phyloP scores from a whole-genome alignment of 2,329 filamentous ascomycete species.

The Penicillium sp. region DNA sequence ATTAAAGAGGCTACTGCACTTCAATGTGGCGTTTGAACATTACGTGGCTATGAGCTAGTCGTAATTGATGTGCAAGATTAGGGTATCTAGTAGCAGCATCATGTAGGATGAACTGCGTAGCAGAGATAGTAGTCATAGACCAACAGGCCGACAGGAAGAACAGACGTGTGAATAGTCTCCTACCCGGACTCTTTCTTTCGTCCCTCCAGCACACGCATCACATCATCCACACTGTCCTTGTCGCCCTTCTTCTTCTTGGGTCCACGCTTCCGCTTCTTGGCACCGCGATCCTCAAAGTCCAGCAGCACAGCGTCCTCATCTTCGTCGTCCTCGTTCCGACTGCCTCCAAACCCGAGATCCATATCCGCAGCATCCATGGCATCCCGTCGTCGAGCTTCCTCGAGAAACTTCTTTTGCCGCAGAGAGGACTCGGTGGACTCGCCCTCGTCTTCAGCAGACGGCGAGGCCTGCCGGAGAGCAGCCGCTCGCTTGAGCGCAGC shows the following conservation, averaged over 20 bases:
- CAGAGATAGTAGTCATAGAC: background rate
- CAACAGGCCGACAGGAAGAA: background rate
- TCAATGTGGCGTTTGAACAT: no score
- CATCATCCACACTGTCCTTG: slow-evolving; percentile 71
- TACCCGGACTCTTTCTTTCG: slow-evolving; percentile 43
- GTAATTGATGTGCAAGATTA: background rate
- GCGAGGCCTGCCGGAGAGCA: slow-evolving; percentile 54
- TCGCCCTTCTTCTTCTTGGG: slow-evolving; percentile 54
- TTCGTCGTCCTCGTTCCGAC: slow-evolving; percentile 82
- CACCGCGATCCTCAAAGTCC: slow-evolving; percentile 44
- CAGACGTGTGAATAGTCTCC: background rate
- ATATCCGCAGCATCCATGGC: slow-evolving; percentile 86
- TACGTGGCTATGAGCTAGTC: background rate
- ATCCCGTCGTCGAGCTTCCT: slow-evolving; percentile 55
- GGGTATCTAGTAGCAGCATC: background rate
- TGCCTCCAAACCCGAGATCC: slow-evolving; percentile 91
- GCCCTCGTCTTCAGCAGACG: slow-evolving; percentile 41
- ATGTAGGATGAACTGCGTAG: background rate
- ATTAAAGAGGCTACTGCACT: no score
- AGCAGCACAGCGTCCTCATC: slow-evolving; percentile 67
- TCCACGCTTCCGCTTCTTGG: slow-evolving; percentile 54
- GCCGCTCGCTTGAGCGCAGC: slow-evolving; percentile 86
- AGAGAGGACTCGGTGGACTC: slow-evolving; percentile 64
- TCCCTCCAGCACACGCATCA: slow-evolving; percentile 74
- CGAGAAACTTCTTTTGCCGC: slow-evolving; percentile 72